Conservation (phyloP, 169 alveolate genomes). For the Sarcocystis neurona region DNA sequence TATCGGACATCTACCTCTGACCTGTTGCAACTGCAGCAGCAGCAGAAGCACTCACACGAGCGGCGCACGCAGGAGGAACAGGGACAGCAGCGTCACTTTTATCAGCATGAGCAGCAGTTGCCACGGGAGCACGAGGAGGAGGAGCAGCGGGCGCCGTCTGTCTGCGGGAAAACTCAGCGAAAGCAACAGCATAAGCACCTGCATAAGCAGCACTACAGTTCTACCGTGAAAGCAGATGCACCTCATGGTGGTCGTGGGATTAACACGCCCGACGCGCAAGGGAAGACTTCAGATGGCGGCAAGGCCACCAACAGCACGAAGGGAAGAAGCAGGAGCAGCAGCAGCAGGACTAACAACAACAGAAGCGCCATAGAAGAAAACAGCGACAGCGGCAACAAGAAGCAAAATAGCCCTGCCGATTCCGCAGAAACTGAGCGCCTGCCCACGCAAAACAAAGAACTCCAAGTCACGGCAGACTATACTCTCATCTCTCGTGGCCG, state of each 20-base stretch:
- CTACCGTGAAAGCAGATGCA: no score
- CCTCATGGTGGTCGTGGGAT: no score
- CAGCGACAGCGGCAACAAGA: not conserved
- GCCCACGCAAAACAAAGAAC: no score
- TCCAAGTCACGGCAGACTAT: constrained; percentile 26
- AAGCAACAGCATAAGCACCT: not conserved
- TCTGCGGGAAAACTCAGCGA: not conserved
- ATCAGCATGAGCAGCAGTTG: not conserved
- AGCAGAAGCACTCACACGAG: no score
- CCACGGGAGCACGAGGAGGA: not conserved
- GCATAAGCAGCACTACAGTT: no score
- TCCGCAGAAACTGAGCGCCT: not conserved
- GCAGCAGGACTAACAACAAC: not conserved
- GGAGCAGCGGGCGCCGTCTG: not conserved
- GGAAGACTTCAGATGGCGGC: no score
- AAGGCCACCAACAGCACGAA: no score
- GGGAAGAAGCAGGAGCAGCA: not conserved
- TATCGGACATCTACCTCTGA: no score
- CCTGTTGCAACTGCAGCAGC: no score
- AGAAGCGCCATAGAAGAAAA: not conserved
- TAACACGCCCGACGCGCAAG: no score
- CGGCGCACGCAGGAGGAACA: no score
- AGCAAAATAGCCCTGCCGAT: not conserved
- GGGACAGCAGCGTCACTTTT: no score
- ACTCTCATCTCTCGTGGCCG: constrained; percentile 23